Base-by-base conservation (phyloP, 805 yeast species). In the Cyberlindnera maclurae region DNA sequence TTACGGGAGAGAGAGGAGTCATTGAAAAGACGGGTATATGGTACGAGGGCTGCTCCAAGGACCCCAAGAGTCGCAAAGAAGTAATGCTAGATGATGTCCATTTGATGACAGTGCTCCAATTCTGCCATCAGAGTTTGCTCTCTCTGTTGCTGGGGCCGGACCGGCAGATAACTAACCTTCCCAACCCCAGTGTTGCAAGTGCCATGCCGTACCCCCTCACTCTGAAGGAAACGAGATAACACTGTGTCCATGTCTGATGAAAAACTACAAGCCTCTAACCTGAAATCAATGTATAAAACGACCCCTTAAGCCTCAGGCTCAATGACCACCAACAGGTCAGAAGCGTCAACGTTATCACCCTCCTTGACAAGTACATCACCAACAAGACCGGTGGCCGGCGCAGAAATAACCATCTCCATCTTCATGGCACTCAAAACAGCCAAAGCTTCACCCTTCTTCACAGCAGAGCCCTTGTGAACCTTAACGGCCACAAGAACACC, bases 381-480 rank as follows among this genome's bases (percentile, higher is more conserved):
- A 45, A 93, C 77, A 58, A 74, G 77, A 62, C 98, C 99, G 42
- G 81, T 73, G 43, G 78, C 82, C 39, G 95, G 95, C 16, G 98
- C 90, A 60, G 87, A 77, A 54, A 90, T 89, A 37, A 93, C 95
- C 97, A 93, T 93, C 71, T 93, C 98, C 98, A 90, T 90, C 77
- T 90, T 90, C 98, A 90, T 90, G 47, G 98, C 98, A 60, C 90
- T 79, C 59, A 90, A 73, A 18, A 90, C 95, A 45, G 95, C 94
- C 48, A 90, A 63, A 26, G 96, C 89, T 60, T 90, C 95, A 50
- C 98, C 98, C 77, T 90, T 90, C 76, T 86, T 87, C 49, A 93
- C 95, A 49, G 82, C 82, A 38, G 79, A 73, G 44, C 94, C 96
- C 51, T 77, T 76, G 70, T 87, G 85, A 47, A 88, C 87, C 59